Evolutionary conservation across 306 rosid species (phyloP).

Genomic region (Malus sylvestris): DNA sequence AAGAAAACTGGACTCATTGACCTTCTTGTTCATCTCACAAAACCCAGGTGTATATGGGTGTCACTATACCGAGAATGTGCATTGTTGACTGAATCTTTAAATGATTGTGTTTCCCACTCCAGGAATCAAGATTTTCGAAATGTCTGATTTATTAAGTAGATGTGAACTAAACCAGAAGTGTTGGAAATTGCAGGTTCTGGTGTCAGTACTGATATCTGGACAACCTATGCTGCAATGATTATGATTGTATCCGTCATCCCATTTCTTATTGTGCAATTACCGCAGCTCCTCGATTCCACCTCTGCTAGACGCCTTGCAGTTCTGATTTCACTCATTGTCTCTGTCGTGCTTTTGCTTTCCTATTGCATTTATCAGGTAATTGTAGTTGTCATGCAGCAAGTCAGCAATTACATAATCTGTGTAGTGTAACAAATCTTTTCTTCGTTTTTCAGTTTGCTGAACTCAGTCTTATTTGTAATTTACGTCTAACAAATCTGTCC

Average conservation of each 20-base stretch:
- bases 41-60: background rate
- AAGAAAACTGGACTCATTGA: background rate
- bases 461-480: background rate
- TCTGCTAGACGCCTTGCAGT: conserved; percentile 70
- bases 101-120: background rate
- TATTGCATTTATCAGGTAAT: conserved; percentile 86
- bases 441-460: background rate
- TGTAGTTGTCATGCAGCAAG: background rate
- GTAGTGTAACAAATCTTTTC: background rate
- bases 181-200: conserved; percentile 73
- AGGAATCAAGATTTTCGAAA: background rate
- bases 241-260: conserved; percentile 77
- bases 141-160: conserved; percentile 3
- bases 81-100: background rate
- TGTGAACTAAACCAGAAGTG: background rate
- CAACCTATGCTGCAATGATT: conserved; percentile 77
- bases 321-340: conserved; percentile 65
- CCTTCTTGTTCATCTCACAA: background rate
- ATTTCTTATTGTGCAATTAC: conserved; percentile 78
- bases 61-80: too few relatives aligned
- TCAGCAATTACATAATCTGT: background rate
- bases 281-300: conserved; percentile 64
- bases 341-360: conserved; percentile 37
- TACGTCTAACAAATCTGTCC: background rate
- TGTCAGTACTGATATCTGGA: conserved; percentile 91